These are phyloP conservation scores for Xylariaceae sp. DNA, from an alignment of 2,329 filamentous ascomycete genomes.

Conservation along the genomic window DNA sequence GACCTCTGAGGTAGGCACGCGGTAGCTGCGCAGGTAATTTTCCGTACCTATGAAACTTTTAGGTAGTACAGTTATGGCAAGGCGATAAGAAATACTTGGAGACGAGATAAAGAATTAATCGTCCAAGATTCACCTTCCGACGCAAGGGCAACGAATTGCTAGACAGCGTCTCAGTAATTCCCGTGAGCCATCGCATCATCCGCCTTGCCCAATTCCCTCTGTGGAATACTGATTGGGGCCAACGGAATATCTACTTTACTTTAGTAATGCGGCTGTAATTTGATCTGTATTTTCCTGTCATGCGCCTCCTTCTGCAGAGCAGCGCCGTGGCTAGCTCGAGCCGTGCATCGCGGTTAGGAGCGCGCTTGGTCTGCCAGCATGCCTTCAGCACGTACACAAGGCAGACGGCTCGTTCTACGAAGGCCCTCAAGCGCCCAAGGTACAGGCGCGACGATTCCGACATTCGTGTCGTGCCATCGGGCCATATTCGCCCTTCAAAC, in stretches of 20 bases:
- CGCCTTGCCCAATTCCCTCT: not conserved
- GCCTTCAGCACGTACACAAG: slow-evolving; percentile 25
- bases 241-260: not conserved
- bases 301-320: slow-evolving; percentile 27
- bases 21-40: no score
- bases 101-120: no score
- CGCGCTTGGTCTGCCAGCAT: slow-evolving; percentile 14
- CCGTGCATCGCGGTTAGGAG: slow-evolving; percentile 9
- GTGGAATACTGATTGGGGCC: not conserved
- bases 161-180: not conserved
- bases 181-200: not conserved
- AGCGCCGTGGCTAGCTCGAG: slow-evolving; percentile 24
- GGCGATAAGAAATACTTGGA: not conserved
- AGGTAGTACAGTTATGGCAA: no score
- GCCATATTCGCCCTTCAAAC: no score
- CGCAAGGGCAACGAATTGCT: no score
- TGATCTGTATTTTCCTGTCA: slow-evolving; percentile 19
- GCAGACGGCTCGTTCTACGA: slow-evolving; percentile 3
- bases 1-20: no score
- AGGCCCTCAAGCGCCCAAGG: not conserved
- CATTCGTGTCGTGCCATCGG: no score
- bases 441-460: no score
- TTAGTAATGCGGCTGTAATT: slow-evolving; percentile 25
- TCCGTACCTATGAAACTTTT: no score
- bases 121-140: no score